Evolutionary conservation across 768 basidiomycete species (phyloP).

Genomic region (Trichaptum fuscoviolaceum): DNA sequence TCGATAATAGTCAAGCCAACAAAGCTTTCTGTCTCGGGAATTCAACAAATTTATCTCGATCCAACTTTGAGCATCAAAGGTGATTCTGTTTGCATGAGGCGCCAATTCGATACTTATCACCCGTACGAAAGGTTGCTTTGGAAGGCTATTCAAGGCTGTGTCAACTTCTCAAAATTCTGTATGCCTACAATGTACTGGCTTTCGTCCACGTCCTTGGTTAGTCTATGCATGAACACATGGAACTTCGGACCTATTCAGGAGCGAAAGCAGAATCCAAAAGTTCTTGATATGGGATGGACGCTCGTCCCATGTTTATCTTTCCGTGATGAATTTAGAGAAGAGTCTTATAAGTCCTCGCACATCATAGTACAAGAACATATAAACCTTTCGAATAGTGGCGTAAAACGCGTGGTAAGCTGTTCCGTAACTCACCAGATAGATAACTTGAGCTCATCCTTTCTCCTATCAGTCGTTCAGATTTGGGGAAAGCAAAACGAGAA

Average conservation of each 20-base stretch:
- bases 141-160: not conserved
- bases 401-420: not conserved
- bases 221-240: slow-evolving; percentile 1
- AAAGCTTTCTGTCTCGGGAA: slow-evolving; percentile 2
- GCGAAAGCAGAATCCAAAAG: slow-evolving; percentile 1
- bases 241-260: not conserved
- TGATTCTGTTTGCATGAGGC: not conserved
- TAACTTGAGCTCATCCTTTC: not conserved
- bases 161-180: not conserved
- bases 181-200: slow-evolving; percentile 1
- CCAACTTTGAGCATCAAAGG: slow-evolving; percentile 3
- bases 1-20: slow-evolving; percentile 1
- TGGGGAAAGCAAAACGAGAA: not conserved
- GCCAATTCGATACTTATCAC: not conserved
- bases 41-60: not conserved
- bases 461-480: not conserved
- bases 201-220: not conserved
- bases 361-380: slow-evolving; percentile 1
- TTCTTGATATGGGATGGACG: slow-evolving; percentile 2
- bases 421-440: not conserved
- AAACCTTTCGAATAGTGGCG: not conserved
- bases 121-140: not conserved
- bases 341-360: not conserved
- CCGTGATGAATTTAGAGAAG: not conserved
- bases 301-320: not conserved